Conservation (phyloP, 768 basidiomycete species). For the Pisolithus marmoratus region DNA sequence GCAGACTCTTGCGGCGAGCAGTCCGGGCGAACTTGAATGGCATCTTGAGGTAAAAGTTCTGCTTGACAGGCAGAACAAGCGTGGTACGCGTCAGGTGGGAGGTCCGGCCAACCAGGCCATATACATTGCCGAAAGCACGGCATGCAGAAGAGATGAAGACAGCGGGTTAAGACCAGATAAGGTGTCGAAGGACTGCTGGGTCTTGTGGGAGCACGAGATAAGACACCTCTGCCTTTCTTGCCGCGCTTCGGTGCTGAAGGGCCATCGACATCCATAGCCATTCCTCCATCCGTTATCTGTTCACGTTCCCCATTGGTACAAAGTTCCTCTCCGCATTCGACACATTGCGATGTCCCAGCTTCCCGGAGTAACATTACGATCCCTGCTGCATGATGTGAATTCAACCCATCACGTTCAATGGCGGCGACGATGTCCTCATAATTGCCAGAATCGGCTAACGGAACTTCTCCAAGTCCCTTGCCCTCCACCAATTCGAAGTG, state of each 20-base stretch:
- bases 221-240: constrained; percentile 46
- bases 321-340: constrained; percentile 80
- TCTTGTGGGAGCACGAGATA: constrained; percentile 68
- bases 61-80: constrained; percentile 77
- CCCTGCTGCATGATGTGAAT: constrained; percentile 64
- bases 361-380: constrained; percentile 84
- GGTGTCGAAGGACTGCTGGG: constrained; percentile 63
- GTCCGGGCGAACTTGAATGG: constrained; percentile 75
- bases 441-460: constrained; percentile 41
- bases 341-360: constrained; percentile 82
- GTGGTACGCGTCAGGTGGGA: constrained; percentile 47
- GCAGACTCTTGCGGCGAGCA: constrained; percentile 33
- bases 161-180: constrained; percentile 78
- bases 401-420: constrained; percentile 77
- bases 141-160: constrained; percentile 90
- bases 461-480: constrained; percentile 46
- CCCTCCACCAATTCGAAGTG: constrained; percentile 86
- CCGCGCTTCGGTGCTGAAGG: constrained; percentile 45
- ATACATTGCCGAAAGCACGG: constrained; percentile 79
- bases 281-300: constrained; percentile 34
- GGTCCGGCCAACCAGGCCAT: constrained; percentile 76
- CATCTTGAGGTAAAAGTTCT: constrained; percentile 63
- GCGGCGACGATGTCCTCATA: constrained; percentile 78
- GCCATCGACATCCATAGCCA: constrained; percentile 45
- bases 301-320: constrained; percentile 41